Evolutionary conservation across 164 flowering plant species (phyloP).

Genomic region (Amborella trichopoda): DNA sequence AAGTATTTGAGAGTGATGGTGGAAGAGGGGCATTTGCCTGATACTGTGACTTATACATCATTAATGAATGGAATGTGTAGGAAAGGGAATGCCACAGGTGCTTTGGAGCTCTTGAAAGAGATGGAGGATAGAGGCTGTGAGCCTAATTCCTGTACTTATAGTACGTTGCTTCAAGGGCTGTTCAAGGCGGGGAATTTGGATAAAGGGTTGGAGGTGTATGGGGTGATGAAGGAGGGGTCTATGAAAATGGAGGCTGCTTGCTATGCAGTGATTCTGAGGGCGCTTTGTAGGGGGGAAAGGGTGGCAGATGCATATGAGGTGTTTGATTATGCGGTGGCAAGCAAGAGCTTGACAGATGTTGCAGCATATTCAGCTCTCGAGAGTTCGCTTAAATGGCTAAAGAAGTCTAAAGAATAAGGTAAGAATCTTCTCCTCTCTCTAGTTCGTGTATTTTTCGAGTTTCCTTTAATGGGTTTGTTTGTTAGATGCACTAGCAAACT

Average conservation of each 20-base stretch:
- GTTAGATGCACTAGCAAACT: too few relatives aligned
- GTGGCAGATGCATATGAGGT: slow-evolving; percentile 81
- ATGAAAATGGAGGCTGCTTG: slow-evolving; percentile 66
- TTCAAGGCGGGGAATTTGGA: slow-evolving; percentile 60
- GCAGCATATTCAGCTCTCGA: slow-evolving; percentile 62
- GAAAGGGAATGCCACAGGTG: slow-evolving; percentile 59
- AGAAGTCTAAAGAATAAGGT: slow-evolving; percentile 44
- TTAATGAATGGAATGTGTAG: slow-evolving; percentile 96
- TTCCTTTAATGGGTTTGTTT: too few relatives aligned
- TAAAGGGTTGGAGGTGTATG: slow-evolving; percentile 47
- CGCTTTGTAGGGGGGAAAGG: slow-evolving; percentile 52
- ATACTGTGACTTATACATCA: slow-evolving; percentile 73
- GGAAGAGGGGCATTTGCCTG: slow-evolving; percentile 62
- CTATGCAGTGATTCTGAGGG: slow-evolving; percentile 65
- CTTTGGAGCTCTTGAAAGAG: slow-evolving; percentile 48
- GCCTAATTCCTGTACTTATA: slow-evolving; percentile 74
- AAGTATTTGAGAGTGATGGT: slow-evolving; percentile 55
- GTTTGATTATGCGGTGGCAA: slow-evolving; percentile 76
- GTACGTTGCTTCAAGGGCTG: slow-evolving; percentile 77
- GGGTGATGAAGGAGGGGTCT: slow-evolving; percentile 39
- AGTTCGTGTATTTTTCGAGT: too few relatives aligned
- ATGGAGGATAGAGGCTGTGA: slow-evolving; percentile 69
- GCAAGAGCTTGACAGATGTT: slow-evolving; percentile 68
- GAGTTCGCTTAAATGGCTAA: slow-evolving; percentile 47
- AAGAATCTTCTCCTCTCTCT: too few relatives aligned